Evolutionary conservation across 1,284 basidiomycete genomes (phyloP).

Genomic region (Phylloboletellus chloephorus): DNA sequence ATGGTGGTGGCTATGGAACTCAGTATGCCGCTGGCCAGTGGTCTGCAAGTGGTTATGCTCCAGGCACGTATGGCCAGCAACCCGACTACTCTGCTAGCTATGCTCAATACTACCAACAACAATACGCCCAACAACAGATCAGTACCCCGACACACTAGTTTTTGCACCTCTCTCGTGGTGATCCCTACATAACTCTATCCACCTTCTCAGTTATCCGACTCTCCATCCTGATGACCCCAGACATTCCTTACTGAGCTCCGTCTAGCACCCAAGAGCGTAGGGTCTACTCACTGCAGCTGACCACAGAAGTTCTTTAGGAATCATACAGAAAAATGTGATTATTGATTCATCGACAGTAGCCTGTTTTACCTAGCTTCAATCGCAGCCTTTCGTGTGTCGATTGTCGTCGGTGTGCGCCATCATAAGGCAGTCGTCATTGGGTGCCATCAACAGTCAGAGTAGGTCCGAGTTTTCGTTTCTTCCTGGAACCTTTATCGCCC

Average conservation of each 20-base stretch:
- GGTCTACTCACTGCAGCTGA: slow-evolving; percentile 35
- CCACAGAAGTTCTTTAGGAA: slow-evolving; percentile 34
- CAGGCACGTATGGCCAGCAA: slow-evolving; percentile 41
- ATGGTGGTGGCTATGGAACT: slow-evolving; percentile 39
- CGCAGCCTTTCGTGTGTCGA: slow-evolving; percentile 11
- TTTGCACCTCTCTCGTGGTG: slow-evolving; percentile 22
- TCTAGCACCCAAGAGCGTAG: slow-evolving; percentile 26
- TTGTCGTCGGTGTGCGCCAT: slow-evolving; percentile 4
- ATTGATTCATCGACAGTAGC: slow-evolving; percentile 30
- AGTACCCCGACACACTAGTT: slow-evolving; percentile 45
- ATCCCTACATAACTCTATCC: slow-evolving; percentile 19
- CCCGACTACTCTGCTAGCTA: slow-evolving; percentile 70
- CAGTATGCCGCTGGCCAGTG: slow-evolving; percentile 38
- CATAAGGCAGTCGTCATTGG: background rate
- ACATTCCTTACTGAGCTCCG: slow-evolving; percentile 21
- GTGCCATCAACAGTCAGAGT: background rate
- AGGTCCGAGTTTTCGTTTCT: slow-evolving; percentile 10
- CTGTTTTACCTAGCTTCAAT: slow-evolving; percentile 23
- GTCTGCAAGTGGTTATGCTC: slow-evolving; percentile 42
- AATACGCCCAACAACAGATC: slow-evolving; percentile 69
- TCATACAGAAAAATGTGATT: slow-evolving; percentile 25
- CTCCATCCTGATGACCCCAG: slow-evolving; percentile 15
- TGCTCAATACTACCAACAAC: slow-evolving; percentile 76
- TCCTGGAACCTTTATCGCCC: background rate
- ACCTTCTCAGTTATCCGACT: slow-evolving; percentile 11